phyloP scores from a whole-genome alignment of 371 early-diverging fungal species.

The Syncephalastrum monosporum region DNA sequence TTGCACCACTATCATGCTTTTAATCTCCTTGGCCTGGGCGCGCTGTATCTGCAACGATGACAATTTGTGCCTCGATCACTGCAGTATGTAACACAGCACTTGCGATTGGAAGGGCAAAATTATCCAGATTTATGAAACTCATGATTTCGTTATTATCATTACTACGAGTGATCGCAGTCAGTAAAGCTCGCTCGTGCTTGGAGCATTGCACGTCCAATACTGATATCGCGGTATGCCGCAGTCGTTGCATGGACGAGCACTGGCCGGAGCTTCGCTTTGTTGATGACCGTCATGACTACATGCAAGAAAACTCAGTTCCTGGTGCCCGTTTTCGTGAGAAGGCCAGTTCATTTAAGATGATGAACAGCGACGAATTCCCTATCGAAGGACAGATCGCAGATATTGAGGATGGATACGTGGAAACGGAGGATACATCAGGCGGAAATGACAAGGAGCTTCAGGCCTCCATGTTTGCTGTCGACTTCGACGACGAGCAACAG shows the following conservation, averaged over 20 bases:
- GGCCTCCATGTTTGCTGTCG: no score
- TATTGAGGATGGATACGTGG: no score
- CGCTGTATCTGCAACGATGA: slow-evolving; percentile 2
- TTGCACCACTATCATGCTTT: slow-evolving; percentile 1
- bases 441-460: no score
- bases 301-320: no score
- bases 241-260: neutral
- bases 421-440: no score
- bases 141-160: neutral
- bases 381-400: no score
- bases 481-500: no score
- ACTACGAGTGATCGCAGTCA: neutral
- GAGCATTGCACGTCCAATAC: neutral
- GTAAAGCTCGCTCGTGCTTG: slow-evolving; percentile 6
- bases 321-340: no score
- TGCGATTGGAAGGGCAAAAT: neutral
- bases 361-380: no score
- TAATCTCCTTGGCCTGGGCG: neutral
- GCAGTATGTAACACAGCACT: slow-evolving; percentile 4
- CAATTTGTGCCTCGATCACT: slow-evolving; percentile 6
- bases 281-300: no score
- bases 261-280: neutral
- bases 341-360: no score
- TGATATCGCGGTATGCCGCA: neutral
- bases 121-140: slow-evolving; percentile 1